These are phyloP conservation scores for Huntiella savannae DNA, from an alignment of 2,329 filamentous ascomycete genomes.

Conservation along the genomic window DNA sequence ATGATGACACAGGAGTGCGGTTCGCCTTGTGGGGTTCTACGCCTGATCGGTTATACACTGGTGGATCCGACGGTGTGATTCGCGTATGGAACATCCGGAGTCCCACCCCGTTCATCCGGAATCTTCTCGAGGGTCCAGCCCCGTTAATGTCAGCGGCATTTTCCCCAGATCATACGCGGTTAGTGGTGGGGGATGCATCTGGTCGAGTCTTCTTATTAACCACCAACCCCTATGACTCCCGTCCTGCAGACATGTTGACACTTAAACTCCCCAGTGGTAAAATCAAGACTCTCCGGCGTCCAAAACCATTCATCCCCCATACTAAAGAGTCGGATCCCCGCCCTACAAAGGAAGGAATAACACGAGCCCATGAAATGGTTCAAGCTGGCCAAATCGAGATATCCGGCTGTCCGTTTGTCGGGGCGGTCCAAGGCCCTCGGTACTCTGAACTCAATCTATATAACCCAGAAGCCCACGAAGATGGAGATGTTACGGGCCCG, in stretches of 20 bases:
- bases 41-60: conserved; percentile 40
- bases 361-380: conserved; percentile 20
- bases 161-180: conserved; percentile 33
- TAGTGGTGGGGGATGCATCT: conserved; percentile 41
- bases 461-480: conserved; percentile 28
- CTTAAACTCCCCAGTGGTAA: conserved; percentile 18
- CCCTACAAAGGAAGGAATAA: conserved; percentile 13
- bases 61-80: conserved; percentile 41
- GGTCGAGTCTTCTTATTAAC: conserved; percentile 39
- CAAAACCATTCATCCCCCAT: conserved; percentile 31
- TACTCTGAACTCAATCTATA: conserved; percentile 30
- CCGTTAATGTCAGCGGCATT: conserved; percentile 40
- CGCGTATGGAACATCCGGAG: conserved; percentile 43
- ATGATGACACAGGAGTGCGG: conserved; percentile 42
- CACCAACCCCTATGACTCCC: conserved; percentile 25
- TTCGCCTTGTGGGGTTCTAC: conserved; percentile 42
- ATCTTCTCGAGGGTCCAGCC: conserved; percentile 33
- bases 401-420: conserved; percentile 28
- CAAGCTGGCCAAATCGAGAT: conserved; percentile 22
- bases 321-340: conserved; percentile 26
- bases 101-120: conserved; percentile 23
- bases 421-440: conserved; percentile 34
- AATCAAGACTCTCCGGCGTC: conserved; percentile 23
- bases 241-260: conserved; percentile 18
- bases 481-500: conserved; percentile 19